These are phyloP conservation scores for Sugiyamaella marilandica DNA, from an alignment of 805 yeast species.

Conservation along the genomic window DNA sequence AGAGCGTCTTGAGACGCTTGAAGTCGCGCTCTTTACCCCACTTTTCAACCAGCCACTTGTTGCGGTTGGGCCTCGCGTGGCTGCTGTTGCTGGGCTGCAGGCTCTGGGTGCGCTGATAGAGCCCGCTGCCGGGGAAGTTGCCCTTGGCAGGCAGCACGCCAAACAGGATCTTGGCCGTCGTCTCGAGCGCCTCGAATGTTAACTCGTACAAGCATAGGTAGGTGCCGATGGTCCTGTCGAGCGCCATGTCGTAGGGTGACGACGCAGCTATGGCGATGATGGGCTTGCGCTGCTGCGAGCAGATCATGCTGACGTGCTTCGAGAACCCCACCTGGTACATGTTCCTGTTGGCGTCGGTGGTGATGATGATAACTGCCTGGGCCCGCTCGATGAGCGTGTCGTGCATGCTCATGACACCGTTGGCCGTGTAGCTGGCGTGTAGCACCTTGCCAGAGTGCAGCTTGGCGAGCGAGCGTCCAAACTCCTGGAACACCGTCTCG, in stretches of 20 bases:
- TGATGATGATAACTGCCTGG: slow-evolving; percentile 40
- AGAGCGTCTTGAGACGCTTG: slow-evolving; percentile 42
- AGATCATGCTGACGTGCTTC: slow-evolving; percentile 50
- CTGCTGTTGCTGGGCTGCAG: slow-evolving; percentile 8
- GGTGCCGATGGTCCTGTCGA: slow-evolving; percentile 49
- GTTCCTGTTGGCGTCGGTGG: slow-evolving; percentile 56
- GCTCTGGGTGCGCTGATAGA: slow-evolving; percentile 22
- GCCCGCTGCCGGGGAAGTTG: slow-evolving; percentile 49
- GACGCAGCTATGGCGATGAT: slow-evolving; percentile 56
- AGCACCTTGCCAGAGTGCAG: slow-evolving; percentile 44
- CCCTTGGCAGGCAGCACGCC: slow-evolving; percentile 52
- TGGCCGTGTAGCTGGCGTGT: slow-evolving; percentile 52
- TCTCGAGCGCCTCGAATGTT: slow-evolving; percentile 46
- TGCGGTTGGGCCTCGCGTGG: slow-evolving; percentile 8
- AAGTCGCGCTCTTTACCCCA: slow-evolving; percentile 48
- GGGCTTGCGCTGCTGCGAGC: slow-evolving; percentile 48
- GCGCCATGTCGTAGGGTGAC: slow-evolving; percentile 58
- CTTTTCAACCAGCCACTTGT: slow-evolving; percentile 54
- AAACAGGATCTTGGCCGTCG: slow-evolving; percentile 48
- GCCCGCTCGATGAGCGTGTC: slow-evolving; percentile 50
- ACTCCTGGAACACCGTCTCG: slow-evolving; percentile 35
- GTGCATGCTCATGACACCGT: slow-evolving; percentile 50
- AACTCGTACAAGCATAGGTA: slow-evolving; percentile 60
- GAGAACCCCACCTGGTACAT: slow-evolving; percentile 59
- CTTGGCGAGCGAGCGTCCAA: slow-evolving; percentile 44